Conservation (phyloP, 1,284 basidiomycete genomes). For the Rhodotorula sp. region DNA sequence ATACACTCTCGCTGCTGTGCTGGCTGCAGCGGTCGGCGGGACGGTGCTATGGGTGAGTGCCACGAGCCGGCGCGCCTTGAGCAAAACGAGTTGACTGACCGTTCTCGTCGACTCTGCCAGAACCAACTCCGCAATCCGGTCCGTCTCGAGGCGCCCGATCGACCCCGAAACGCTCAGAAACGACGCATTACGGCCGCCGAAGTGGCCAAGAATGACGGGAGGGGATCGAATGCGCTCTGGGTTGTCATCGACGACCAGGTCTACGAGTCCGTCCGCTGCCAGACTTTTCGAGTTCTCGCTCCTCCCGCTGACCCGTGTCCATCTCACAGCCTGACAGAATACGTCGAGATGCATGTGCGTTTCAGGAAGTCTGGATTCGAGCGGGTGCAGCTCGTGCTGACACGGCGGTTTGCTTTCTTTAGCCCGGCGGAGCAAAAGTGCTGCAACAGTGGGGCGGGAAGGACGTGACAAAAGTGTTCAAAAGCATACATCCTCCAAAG, state of each 20-base stretch:
- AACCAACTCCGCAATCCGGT: background rate
- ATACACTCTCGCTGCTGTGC: too few species aligned
- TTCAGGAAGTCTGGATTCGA: background rate
- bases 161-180: background rate
- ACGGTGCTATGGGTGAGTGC: background rate
- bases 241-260: conserved; percentile 74
- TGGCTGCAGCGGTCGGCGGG: too few species aligned
- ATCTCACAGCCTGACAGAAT: conserved; percentile 27
- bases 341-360: conserved; percentile 26
- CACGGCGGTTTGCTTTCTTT: background rate
- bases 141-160: conserved; percentile 1
- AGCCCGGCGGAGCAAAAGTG: conserved; percentile 27
- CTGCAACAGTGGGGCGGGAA: conserved; percentile 22
- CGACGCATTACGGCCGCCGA: conserved; percentile 46
- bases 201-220: conserved; percentile 57
- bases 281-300: background rate
- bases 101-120: background rate
- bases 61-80: background rate
- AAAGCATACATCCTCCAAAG: conserved; percentile 1
- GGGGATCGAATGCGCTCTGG: conserved; percentile 63
- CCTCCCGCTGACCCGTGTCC: background rate
- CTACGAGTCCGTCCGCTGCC: conserved; percentile 56
- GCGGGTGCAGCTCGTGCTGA: background rate
- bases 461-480: conserved; percentile 23
- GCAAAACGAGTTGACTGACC: background rate